Percentiles rank a stretch among this genome's conserved stretches.
phyloP scores from a whole-genome alignment of 1,284 basidiomycete species.

The Ustilago cynodontis region DNA sequence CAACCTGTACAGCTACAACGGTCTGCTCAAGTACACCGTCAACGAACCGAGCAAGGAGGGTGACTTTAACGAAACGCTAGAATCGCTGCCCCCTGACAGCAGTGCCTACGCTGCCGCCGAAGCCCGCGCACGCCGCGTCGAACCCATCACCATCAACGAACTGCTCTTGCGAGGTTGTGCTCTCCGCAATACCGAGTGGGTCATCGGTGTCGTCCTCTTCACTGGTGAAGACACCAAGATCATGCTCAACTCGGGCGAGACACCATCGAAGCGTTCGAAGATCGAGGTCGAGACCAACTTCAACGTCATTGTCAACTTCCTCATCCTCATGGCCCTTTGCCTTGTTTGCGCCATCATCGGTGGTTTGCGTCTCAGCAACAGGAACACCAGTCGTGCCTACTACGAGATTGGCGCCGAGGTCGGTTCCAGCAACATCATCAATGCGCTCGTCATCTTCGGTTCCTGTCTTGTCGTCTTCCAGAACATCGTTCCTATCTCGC shows the following conservation, averaged over 20 bases:
- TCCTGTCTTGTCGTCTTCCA: slow-evolving; percentile 86
- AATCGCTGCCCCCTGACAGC: slow-evolving; percentile 39
- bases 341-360: slow-evolving; percentile 79
- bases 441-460: slow-evolving; percentile 87
- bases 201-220: slow-evolving; percentile 92
- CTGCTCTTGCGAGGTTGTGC: slow-evolving; percentile 90
- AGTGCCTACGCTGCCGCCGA: slow-evolving; percentile 55
- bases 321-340: slow-evolving; percentile 84
- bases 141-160: slow-evolving; percentile 85
- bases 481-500: slow-evolving; percentile 95
- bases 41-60: slow-evolving; percentile 51
- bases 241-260: slow-evolving; percentile 91
- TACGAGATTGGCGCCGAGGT: slow-evolving; percentile 72
- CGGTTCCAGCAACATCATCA: slow-evolving; percentile 75
- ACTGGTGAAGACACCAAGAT: slow-evolving; percentile 98
- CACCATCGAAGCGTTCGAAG: slow-evolving; percentile 86
- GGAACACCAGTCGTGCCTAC: slow-evolving; percentile 78
- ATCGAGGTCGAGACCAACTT: slow-evolving; percentile 99
- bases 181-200: slow-evolving; percentile 93
- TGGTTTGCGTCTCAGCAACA: slow-evolving; percentile 78
- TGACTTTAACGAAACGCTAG: slow-evolving; percentile 35
- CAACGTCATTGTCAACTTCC: slow-evolving; percentile 95
- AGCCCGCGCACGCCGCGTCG: slow-evolving; percentile 68
- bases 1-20: slow-evolving; percentile 92
- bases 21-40: slow-evolving; percentile 79